Base-by-base conservation (phyloP, 768 basidiomycete genomes). In the Saitozyma sp. region DNA sequence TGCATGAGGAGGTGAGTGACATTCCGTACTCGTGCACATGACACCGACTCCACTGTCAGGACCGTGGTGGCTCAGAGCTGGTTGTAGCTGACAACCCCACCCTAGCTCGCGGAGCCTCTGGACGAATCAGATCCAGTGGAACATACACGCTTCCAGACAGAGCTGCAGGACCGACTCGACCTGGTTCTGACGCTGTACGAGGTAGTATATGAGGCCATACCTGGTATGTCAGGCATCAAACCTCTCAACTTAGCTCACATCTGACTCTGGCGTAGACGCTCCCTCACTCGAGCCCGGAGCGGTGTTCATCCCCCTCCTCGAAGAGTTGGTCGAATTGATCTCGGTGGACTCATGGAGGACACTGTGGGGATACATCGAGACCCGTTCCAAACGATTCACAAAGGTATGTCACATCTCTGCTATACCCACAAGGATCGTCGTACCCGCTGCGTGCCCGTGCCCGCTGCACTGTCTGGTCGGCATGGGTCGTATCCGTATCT, bases 301-400 rank as follows among this genome's bases (percentile, higher is more conserved):
- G 5, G 45, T 76, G 6, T 74, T 76, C 65, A 76, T 76, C 9
- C 75, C 75, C 0, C 43, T 76, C 0, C 46, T 76, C n/a, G 75
- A 76, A 43, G 75, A 76, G 17, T 54, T 76, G 2, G 72, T 74
- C 20, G 75, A 76, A 40, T 52, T 76, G 42, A 61, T 76, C 17
- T 73, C 75, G 9, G 66, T 74, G 2, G 75, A 74, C 17, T 48
- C 62, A 16, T 76, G 75, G 75, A 54, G 69, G 10, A 62, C 61
- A 54, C 59, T 76, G 14, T 76, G 75, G 75, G 38, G 20, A 19
- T 76, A 76, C 49, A 50, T 74, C 54, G 75, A 76, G 49, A 71
- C 72, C 6, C 60, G 75, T 4, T 67, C 70, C 10, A 71, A 71
- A 58, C 56, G 75, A 6, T 76, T 76, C 43, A 73, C 75, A 11